These are phyloP conservation scores for Didymella segeticola DNA, from an alignment of 2,329 filamentous ascomycete genomes.

Conservation along the genomic window DNA sequence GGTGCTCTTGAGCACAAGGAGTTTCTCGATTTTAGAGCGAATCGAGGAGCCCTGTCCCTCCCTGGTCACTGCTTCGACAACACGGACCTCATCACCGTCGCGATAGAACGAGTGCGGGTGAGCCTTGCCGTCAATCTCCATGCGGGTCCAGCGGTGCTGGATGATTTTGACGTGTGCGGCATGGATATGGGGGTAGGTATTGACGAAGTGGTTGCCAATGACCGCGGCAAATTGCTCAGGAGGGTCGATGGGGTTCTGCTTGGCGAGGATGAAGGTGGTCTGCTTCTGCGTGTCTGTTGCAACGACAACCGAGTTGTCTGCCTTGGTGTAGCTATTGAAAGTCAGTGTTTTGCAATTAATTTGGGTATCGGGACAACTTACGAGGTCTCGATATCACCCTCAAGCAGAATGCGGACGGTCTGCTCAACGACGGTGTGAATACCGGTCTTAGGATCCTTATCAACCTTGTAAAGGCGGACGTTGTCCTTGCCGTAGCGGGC, in stretches of 20 bases:
- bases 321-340: conserved; percentile 77
- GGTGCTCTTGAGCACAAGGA: conserved; percentile 94
- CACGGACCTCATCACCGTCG: conserved; percentile 86
- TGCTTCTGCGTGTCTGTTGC: conserved; percentile 99
- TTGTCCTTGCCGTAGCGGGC: conserved; percentile 96
- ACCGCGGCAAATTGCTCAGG: conserved; percentile 90
- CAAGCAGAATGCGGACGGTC: conserved; percentile 90
- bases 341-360: conserved; percentile 23
- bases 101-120: conserved; percentile 96
- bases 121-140: conserved; percentile 83
- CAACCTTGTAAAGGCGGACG: conserved; percentile 95
- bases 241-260: conserved; percentile 88
- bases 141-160: conserved; percentile 90
- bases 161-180: conserved; percentile 80
- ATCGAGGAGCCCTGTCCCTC: conserved; percentile 73
- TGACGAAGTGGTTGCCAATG: conserved; percentile 86
- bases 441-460: conserved; percentile 77
- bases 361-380: conserved; percentile 52
- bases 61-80: conserved; percentile 76
- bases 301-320: conserved; percentile 94
- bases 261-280: conserved; percentile 86
- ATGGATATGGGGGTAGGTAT: conserved; percentile 87
- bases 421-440: conserved; percentile 90
- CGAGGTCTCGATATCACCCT: conserved; percentile 89
- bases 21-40: conserved; percentile 77